These are phyloP conservation scores for Trametes cubensis DNA, from an alignment of 768 basidiomycete genomes.

Conservation along the genomic window DNA sequence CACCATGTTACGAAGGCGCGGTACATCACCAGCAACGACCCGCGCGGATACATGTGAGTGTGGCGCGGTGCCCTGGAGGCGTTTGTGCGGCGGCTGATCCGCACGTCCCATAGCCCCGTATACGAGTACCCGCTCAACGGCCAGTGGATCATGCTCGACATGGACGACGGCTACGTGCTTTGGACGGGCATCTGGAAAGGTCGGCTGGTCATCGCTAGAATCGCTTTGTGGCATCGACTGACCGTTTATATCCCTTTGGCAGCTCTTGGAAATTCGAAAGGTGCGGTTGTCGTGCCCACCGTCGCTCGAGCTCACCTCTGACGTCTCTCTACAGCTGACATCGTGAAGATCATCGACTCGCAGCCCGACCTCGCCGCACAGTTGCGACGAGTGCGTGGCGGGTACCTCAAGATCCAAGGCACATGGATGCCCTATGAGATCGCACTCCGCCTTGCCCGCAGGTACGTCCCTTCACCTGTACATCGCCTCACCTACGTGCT, in stretches of 20 bases:
- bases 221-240: neutral
- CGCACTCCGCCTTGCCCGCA: constrained; percentile 75
- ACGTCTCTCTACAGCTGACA: constrained; percentile 62
- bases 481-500: neutral
- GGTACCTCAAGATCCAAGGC: constrained; percentile 90
- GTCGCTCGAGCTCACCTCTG: neutral
- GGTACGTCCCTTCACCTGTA: constrained; percentile 48
- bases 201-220: constrained; percentile 33
- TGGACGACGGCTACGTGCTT: constrained; percentile 88
- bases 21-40: constrained; percentile 89
- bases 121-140: constrained; percentile 89
- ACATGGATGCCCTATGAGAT: constrained; percentile 97
- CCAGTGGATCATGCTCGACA: constrained; percentile 96
- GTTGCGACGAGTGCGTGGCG: constrained; percentile 82
- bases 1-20: constrained; percentile 85
- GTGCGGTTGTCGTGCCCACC: constrained; percentile 37
- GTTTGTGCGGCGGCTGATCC: constrained; percentile 10
- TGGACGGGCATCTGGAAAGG: constrained; percentile 98
- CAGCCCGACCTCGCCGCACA: constrained; percentile 84
- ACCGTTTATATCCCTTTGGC: constrained; percentile 14
- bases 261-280: constrained; percentile 91
- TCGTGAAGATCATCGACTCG: constrained; percentile 90
- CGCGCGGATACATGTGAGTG: constrained; percentile 83
- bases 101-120: constrained; percentile 56
- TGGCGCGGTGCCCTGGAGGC: neutral